Evolutionary conservation across 306 rosid genomes (phyloP), one percentile per base, ranked within the genome.

Genomic region (Vachellia pachyceras): DNA sequence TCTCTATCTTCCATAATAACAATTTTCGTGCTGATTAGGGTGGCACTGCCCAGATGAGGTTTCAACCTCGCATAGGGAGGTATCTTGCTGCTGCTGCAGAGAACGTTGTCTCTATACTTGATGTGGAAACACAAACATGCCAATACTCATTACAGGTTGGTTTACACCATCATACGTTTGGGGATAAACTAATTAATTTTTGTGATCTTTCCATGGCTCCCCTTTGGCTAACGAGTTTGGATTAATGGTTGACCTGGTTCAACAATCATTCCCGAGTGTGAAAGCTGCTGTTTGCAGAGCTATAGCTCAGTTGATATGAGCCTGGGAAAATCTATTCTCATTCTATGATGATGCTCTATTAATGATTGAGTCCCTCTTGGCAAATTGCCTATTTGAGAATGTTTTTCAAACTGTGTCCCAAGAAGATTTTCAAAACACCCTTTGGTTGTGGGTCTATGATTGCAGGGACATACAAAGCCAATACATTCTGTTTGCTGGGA

Each of bases 71-170:
- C 65, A 78, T 86, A 41, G 99, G 99, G 85, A 84, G 94, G 69
- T 93, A 83, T 79, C 92, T 95, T 12, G 98, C 98, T 64, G 97
- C 99, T 55, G 93, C 92, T 35, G 97, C 97, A 7, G 99, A 95
- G 61, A 95, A 91, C 39, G 85, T 92, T 37, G 98, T 95, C 69
- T 92, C 99, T 66, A 90, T 95, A 87, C 90, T 92, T 66, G 99
- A 95, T 66, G 97, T 90, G 46, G 99, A 95, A 90, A 87, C 99
- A 7, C 90, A 88, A 82, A 79, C 74, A 1, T 90, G 92, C 68
- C 91, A 91, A 46, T 89, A 90, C 86, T 88, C 99, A 33, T 87
- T 95, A 68, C 87, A 90, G 98, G 99, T 91, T 76, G 37, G 84
- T 85, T 75, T 78, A 12, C 78, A 75, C 72, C 3, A 18, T 35